Conservation (phyloP, 2,329 filamentous ascomycete species). For the Aspergillus sp. region DNA sequence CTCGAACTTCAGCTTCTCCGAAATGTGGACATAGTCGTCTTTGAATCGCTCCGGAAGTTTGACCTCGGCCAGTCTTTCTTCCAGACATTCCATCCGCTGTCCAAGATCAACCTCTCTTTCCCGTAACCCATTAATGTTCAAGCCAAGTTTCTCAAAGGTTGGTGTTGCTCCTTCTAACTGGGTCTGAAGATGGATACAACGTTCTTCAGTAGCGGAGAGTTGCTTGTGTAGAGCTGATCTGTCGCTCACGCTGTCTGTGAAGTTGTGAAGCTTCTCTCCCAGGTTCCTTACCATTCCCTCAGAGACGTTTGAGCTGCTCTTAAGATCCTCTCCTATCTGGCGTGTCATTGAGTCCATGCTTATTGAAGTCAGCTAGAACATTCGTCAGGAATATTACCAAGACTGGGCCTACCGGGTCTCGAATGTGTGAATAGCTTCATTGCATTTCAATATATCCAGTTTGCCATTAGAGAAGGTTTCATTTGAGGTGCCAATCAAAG, state of each 20-base stretch:
- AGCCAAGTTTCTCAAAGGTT: conserved; percentile 18
- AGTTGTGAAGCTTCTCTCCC: conserved; percentile 22
- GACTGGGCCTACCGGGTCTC: conserved; percentile 24
- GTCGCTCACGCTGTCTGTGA: conserved; percentile 19
- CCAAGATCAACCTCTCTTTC: conserved; percentile 26
- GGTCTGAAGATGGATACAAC: conserved; percentile 19
- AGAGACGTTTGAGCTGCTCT: conserved; percentile 18
- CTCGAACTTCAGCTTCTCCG: conserved; percentile 27
- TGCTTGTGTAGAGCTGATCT: conserved; percentile 22
- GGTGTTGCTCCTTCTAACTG: conserved; percentile 21
- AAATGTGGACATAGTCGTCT: conserved; percentile 25
- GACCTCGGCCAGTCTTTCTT: conserved; percentile 19
- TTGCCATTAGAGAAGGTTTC: conserved; percentile 17
- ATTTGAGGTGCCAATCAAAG: conserved; percentile 16
- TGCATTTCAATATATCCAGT: conserved; percentile 20
- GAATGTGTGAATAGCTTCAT: conserved; percentile 16
- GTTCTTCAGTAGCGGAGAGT: conserved; percentile 21
- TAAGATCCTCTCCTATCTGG: conserved; percentile 17
- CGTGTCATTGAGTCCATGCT: conserved; percentile 25
- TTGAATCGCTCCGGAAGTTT: conserved; percentile 21
- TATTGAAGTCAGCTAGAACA: not conserved
- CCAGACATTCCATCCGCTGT: conserved; percentile 27
- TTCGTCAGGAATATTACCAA: too few species aligned
- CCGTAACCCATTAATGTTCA: conserved; percentile 23
- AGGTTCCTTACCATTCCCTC: conserved; percentile 13